A percentile compares a stretch with the other conserved stretches of the same genome.
These are phyloP conservation scores for Udeniomyces megalosporus DNA, from an alignment of 768 basidiomycete species.

Conservation along the genomic window DNA sequence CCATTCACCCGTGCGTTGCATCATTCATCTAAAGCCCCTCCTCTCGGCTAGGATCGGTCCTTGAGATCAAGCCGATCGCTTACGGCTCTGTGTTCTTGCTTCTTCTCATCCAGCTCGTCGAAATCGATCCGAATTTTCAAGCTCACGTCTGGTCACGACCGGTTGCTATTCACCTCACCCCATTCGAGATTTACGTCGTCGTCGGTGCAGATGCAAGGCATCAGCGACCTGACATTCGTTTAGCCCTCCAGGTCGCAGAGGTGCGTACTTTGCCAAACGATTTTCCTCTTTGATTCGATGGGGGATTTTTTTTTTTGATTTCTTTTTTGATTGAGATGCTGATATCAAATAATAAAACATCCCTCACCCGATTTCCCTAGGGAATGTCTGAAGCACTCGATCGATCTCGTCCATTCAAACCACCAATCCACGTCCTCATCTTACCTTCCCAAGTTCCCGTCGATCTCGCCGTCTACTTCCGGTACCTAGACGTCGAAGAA, in stretches of 20 bases:
- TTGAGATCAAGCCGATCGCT: neutral
- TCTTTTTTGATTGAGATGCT: too few species aligned
- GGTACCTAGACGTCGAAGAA: neutral
- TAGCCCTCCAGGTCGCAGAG: neutral
- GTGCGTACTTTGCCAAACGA: neutral
- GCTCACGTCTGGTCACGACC: neutral
- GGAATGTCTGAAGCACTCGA: neutral
- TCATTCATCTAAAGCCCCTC: too few species aligned
- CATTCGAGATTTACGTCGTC: conserved; percentile 8
- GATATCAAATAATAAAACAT: too few species aligned
- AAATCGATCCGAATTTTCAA: neutral
- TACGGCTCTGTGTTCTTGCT: neutral
- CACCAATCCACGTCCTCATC: conserved; percentile 1
- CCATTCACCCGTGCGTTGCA: too few species aligned
- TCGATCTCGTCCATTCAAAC: neutral
- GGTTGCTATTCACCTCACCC: neutral
- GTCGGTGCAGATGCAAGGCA: neutral
- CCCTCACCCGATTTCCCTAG: too few species aligned
- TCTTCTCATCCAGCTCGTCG: neutral
- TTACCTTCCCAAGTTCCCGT: neutral
- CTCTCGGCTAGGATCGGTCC: too few species aligned
- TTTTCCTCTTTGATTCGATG: neutral
- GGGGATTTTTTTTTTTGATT: neutral
- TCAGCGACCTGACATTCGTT: neutral
- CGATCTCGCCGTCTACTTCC: neutral